Evolutionary conservation across 2,329 filamentous ascomycete genomes (phyloP).

Genomic region (Chrysoporthe cubensis): DNA sequence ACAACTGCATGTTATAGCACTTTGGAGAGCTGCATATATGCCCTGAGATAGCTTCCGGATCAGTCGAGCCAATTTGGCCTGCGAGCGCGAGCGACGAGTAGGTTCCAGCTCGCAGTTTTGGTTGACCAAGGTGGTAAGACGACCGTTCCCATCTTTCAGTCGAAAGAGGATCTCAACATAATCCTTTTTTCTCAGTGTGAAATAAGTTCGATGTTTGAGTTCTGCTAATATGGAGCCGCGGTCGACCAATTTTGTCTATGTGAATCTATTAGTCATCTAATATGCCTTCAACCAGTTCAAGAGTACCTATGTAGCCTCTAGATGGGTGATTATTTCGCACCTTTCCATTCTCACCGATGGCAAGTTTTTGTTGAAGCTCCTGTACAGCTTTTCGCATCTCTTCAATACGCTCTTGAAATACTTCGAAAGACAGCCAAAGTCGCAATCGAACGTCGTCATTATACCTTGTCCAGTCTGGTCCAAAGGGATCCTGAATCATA

Average conservation of each 20-base stretch:
- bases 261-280: neutral
- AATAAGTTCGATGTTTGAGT: constrained; percentile 16
- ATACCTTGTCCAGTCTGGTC: constrained; percentile 17
- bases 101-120: constrained; percentile 22
- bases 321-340: neutral
- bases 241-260: constrained; percentile 6
- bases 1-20: constrained; percentile 12
- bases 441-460: constrained; percentile 18
- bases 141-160: constrained; percentile 20
- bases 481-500: constrained; percentile 23
- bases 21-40: constrained; percentile 7
- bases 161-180: constrained; percentile 16
- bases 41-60: constrained; percentile 9
- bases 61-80: constrained; percentile 5
- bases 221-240: constrained; percentile 15
- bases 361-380: constrained; percentile 18
- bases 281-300: neutral
- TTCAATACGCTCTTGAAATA: constrained; percentile 13
- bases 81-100: constrained; percentile 6
- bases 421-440: constrained; percentile 16
- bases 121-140: constrained; percentile 15
- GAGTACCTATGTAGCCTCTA: neutral
- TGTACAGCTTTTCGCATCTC: constrained; percentile 13
- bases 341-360: constrained; percentile 11
- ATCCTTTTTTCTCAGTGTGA: constrained; percentile 26